These are phyloP conservation scores for Scedosporium aurantiacum DNA, from an alignment of 2,329 filamentous ascomycete genomes.

Conservation along the genomic window DNA sequence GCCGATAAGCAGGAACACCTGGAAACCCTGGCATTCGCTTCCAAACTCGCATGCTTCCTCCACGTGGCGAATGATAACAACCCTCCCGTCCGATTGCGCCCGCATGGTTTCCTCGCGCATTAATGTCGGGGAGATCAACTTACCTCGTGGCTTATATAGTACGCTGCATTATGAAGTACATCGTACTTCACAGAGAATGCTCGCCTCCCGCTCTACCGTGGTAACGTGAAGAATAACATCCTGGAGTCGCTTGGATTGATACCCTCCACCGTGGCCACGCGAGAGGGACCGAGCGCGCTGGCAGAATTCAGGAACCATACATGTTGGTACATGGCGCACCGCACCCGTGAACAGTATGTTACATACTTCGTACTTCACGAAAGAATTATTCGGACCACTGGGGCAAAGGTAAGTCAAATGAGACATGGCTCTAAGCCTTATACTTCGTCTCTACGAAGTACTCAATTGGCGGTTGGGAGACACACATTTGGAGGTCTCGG, in stretches of 20 bases:
- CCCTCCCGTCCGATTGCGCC: not conserved
- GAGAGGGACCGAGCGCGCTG: not conserved
- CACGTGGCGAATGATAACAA: slow-evolving; percentile 1
- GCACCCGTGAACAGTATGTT: too few relatives aligned
- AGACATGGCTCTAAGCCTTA: too few relatives aligned
- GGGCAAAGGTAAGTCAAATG: too few relatives aligned
- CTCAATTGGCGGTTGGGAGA: too few relatives aligned
- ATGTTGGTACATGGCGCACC: too few relatives aligned
- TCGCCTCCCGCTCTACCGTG: not conserved
- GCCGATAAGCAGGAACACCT: not conserved
- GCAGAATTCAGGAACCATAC: too few relatives aligned
- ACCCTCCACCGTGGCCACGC: not conserved
- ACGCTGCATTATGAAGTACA: not conserved
- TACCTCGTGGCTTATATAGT: not conserved
- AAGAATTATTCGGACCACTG: too few relatives aligned
- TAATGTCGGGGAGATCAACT: not conserved
- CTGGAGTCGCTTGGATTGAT: too few relatives aligned
- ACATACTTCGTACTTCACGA: too few relatives aligned
- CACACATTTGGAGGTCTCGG: too few relatives aligned
- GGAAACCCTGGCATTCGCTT: not conserved
- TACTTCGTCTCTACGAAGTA: too few relatives aligned
- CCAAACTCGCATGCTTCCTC: slow-evolving; percentile 1
- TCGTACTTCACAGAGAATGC: not conserved
- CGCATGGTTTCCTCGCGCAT: not conserved
- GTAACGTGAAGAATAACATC: too few relatives aligned